Conservation (phyloP, 2,329 filamentous ascomycete species). For the Magnaporthales sp. region DNA sequence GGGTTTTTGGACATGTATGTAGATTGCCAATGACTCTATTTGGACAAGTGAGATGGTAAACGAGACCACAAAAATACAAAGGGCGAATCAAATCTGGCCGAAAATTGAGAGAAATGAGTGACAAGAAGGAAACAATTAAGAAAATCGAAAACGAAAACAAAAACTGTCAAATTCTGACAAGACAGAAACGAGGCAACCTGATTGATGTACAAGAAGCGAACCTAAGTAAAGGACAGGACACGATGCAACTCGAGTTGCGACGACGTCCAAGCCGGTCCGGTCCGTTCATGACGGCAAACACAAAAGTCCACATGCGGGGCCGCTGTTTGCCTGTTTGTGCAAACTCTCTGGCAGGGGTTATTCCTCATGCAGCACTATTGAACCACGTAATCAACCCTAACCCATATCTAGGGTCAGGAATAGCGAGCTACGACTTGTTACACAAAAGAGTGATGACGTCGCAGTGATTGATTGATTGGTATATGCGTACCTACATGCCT, state of each 20-base stretch:
- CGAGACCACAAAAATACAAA: background rate
- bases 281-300: background rate
- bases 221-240: background rate
- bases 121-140: background rate
- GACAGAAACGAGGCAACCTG: slow-evolving; percentile 1
- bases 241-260: slow-evolving; percentile 1
- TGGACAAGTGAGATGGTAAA: background rate
- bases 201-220: background rate
- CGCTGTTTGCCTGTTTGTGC: background rate
- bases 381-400: background rate
- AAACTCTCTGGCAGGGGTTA: background rate
- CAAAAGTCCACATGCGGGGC: background rate
- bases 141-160: background rate
- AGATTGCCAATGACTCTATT: background rate
- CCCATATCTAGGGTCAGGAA: too few species aligned
- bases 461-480: background rate
- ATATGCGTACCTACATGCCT: background rate
- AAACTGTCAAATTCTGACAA: background rate
- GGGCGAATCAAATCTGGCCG: background rate
- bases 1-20: background rate
- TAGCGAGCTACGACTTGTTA: background rate
- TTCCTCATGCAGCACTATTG: background rate
- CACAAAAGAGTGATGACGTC: background rate
- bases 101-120: background rate
- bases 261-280: background rate